These are phyloP conservation scores for Aspergillus heteromorphus DNA, from an alignment of 495 filamentous ascomycete genomes.

Conservation along the genomic window DNA sequence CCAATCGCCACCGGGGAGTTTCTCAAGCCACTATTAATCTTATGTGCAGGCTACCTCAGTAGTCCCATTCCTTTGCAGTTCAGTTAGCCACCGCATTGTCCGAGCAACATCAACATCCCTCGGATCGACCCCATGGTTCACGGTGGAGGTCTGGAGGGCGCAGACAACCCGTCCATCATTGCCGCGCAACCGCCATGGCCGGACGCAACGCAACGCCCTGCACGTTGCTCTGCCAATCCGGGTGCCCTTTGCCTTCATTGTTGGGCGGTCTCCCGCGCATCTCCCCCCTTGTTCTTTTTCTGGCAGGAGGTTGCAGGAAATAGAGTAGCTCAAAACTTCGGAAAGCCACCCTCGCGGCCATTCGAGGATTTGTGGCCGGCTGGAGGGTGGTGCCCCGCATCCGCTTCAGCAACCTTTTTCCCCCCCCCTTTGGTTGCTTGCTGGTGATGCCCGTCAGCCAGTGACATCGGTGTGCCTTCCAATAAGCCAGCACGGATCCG, in stretches of 20 bases:
- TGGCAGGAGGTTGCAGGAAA: neutral
- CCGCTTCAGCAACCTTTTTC: constrained; percentile 1
- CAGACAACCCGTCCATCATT: constrained; percentile 3
- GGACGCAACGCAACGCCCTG: neutral
- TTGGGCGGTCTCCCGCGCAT: neutral
- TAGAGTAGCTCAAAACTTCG: neutral
- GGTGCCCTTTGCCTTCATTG: neutral
- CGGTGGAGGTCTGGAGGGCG: neutral
- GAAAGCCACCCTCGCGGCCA: neutral
- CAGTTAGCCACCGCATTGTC: constrained; percentile 13
- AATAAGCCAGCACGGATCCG: constrained; percentile 1
- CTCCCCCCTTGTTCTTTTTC: neutral
- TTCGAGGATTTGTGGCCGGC: neutral
- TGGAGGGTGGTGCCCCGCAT: constrained; percentile 15
- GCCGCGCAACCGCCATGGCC: neutral
- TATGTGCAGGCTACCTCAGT: constrained; percentile 13
- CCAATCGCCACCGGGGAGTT: constrained; percentile 17
- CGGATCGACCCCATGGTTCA: constrained; percentile 19
- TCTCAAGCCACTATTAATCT: constrained; percentile 9
- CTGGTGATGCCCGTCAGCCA: constrained; percentile 3
- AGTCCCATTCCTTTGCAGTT: constrained; percentile 10
- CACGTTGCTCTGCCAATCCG: neutral
- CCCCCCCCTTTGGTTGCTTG: constrained; percentile 1
- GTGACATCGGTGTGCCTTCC: neutral
- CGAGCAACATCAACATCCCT: constrained; percentile 14